Evolutionary conservation across 371 early-diverging fungal species (phyloP).

Genomic region (Rhizopus delemar): DNA sequence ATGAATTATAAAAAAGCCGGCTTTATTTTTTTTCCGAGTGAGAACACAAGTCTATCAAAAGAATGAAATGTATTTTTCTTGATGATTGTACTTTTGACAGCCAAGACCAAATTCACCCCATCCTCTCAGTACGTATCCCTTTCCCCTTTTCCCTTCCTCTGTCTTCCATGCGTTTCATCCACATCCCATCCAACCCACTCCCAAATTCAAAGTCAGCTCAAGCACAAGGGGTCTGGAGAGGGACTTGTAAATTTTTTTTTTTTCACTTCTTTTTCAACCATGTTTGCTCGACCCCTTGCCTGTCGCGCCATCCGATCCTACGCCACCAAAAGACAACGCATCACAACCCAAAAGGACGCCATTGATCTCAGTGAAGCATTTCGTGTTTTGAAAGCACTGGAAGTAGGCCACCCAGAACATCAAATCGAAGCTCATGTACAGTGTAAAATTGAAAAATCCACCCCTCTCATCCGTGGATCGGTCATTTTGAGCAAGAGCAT

Average conservation of each 20-base stretch:
- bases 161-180: too few species aligned
- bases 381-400: conserved; percentile 61
- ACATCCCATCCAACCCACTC: too few species aligned
- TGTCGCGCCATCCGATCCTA: conserved; percentile 18
- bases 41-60: neutral
- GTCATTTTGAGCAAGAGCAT: conserved; percentile 69
- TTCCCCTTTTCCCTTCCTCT: too few species aligned
- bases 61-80: neutral
- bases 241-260: conserved; percentile 1
- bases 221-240: neutral
- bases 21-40: neutral
- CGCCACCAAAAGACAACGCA: conserved; percentile 36
- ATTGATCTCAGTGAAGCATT: conserved; percentile 45
- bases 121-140: too few species aligned
- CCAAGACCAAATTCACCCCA: too few species aligned
- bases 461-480: conserved; percentile 75
- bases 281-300: conserved; percentile 4
- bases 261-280: neutral
- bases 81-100: neutral
- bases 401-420: conserved; percentile 68
- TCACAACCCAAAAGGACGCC: conserved; percentile 41
- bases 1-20: neutral
- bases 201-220: neutral
- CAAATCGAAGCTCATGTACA: conserved; percentile 75
- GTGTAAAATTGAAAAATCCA: conserved; percentile 72